phyloP scores from a whole-genome alignment of 208 protist species.

The Crithidia fasciculata region DNA sequence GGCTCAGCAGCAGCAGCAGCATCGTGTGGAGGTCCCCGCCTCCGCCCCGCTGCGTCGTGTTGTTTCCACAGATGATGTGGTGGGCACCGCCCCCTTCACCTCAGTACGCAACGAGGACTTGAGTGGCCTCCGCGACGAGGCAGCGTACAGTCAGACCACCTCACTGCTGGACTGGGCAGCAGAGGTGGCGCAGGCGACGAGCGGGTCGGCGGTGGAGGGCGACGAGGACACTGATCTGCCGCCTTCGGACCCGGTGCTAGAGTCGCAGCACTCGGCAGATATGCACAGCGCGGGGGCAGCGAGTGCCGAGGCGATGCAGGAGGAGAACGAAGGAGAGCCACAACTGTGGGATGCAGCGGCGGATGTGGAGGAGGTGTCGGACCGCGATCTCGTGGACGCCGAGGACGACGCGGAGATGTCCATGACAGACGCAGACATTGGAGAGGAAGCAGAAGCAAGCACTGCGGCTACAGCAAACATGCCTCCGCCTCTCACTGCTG shows the following conservation, averaged over 20 bases:
- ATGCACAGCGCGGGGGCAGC: not conserved
- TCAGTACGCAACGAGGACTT: not conserved
- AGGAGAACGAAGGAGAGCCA: not conserved
- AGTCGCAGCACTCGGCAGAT: not conserved
- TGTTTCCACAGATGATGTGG: not conserved
- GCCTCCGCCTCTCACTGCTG: too few species aligned
- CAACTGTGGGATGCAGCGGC: not conserved
- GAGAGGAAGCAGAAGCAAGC: not conserved
- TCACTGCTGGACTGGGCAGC: too few species aligned
- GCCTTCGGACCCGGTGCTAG: too few species aligned
- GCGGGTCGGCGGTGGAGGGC: too few species aligned
- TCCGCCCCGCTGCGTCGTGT: not conserved
- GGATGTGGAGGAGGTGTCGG: slow-evolving; percentile 13
- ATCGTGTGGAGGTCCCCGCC: not conserved
- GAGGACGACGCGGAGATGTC: not conserved
- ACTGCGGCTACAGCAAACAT: too few species aligned
- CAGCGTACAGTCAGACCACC: too few species aligned
- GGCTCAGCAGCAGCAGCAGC: not conserved
- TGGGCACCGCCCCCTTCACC: not conserved
- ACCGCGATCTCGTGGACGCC: slow-evolving; percentile 6
- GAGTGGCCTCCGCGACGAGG: too few species aligned
- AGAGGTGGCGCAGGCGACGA: too few species aligned
- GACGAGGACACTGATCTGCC: too few species aligned
- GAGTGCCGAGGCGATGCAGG: not conserved
- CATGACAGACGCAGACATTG: not conserved